Evolutionary conservation across 768 basidiomycete genomes (phyloP).

Genomic region (Mycena latifolia): DNA sequence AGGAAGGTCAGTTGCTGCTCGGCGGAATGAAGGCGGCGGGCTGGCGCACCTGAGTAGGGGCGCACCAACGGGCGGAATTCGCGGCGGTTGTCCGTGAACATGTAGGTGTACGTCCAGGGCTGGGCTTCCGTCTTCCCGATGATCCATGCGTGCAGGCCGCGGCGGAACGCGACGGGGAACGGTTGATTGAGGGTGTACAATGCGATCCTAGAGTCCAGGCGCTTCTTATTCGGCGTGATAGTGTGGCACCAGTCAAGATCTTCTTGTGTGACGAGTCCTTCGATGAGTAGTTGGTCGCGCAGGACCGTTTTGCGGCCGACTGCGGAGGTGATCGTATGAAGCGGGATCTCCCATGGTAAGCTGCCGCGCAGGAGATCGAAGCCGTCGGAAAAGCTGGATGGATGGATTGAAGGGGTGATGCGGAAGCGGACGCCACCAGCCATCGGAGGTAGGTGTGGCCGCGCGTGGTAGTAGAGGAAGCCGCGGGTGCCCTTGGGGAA

Average conservation of each 20-base stretch:
- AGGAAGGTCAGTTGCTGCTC: not conserved
- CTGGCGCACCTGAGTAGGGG: constrained; percentile 14
- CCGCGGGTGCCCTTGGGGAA: constrained; percentile 20
- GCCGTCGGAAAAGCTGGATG: constrained; percentile 10
- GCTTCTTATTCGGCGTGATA: constrained; percentile 19
- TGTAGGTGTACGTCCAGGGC: constrained; percentile 23
- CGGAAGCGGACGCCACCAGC: constrained; percentile 27
- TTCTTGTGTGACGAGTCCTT: constrained; percentile 15
- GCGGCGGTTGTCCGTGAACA: constrained; percentile 26
- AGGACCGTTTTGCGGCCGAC: constrained; percentile 8
- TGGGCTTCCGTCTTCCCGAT: constrained; percentile 1
- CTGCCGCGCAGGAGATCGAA: constrained; percentile 24
- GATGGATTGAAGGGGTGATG: constrained; percentile 12
- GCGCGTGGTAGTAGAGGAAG: constrained; percentile 21
- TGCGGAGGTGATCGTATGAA: constrained; percentile 9
- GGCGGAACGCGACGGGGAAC: constrained; percentile 22
- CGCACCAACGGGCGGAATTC: constrained; percentile 9
- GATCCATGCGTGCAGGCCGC: not conserved
- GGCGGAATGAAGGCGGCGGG: not conserved
- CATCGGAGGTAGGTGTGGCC: constrained; percentile 4
- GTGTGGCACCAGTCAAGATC: constrained; percentile 4
- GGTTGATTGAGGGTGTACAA: constrained; percentile 16
- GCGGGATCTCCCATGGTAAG: constrained; percentile 25
- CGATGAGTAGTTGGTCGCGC: constrained; percentile 22
- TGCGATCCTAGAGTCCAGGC: constrained; percentile 12